phyloP scores from a whole-genome alignment of 108 stramenopile species.

The Cyclotella atomus region DNA sequence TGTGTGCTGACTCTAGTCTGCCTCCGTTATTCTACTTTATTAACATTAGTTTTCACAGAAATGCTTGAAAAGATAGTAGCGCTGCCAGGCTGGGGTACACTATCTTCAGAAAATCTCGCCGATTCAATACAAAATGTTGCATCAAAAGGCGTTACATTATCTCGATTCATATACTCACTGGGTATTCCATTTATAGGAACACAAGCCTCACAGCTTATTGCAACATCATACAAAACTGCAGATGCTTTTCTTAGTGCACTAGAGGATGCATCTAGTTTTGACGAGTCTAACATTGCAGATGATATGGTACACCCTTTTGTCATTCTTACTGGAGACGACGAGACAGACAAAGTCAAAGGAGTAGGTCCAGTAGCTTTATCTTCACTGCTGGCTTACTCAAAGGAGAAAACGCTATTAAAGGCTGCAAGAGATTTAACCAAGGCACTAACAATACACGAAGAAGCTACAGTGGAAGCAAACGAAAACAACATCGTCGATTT shows the following conservation, averaged over 20 bases:
- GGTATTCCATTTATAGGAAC: constrained; percentile 77
- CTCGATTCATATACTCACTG: constrained; percentile 75
- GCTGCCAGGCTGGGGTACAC: constrained; percentile 80
- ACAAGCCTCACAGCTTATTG: constrained; percentile 71
- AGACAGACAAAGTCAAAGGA: constrained; percentile 61
- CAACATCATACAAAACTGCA: constrained; percentile 57
- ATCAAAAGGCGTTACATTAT: constrained; percentile 59
- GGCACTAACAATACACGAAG: constrained; percentile 47
- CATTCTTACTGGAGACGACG: constrained; percentile 23
- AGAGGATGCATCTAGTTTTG: constrained; percentile 41
- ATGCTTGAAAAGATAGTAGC: constrained; percentile 50
- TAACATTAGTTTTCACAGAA: too few species aligned
- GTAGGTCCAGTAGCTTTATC: constrained; percentile 70
- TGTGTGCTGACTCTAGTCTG: too few species aligned
- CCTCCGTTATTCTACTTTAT: too few species aligned
- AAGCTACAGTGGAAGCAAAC: not conserved
- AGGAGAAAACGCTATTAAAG: constrained; percentile 52
- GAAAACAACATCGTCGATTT: not conserved
- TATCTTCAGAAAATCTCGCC: constrained; percentile 69
- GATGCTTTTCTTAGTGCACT: constrained; percentile 65
- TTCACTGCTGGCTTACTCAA: constrained; percentile 62
- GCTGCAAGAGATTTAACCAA: constrained; percentile 64
- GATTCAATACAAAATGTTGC: constrained; percentile 45
- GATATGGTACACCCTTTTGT: constrained; percentile 19
- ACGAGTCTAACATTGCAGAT: not conserved